Evolutionary conservation across 805 yeast species (phyloP), one percentile per base, ranked within the genome.

Genomic region (Ogataea methanolica): DNA sequence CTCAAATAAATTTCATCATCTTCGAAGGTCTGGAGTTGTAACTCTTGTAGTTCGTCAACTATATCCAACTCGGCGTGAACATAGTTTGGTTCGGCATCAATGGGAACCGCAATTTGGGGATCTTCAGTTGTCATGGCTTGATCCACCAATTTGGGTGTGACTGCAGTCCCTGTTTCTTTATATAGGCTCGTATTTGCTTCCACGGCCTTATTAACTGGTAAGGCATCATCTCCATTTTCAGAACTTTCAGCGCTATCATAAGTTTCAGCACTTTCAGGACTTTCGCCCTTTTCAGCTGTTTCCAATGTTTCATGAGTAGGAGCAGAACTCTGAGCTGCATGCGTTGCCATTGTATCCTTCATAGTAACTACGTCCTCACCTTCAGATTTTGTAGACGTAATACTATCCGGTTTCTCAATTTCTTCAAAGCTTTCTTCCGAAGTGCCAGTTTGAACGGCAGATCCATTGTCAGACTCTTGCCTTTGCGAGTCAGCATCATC

Each of bases 1-100:
- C 68, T 64, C 16, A 54, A 41, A 16, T 59, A 53, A 16, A 58
- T 47, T 34, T 62, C 67, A 23, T 63, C 67, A 38, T 52, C 53
- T 44, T 58, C 63, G 46, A 58, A 57, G 2, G 53, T 26, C 36
- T 52, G 50, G 8, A 51, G 29, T 29, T 33, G 23, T 6, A 36
- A 23, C 6, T 51, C 50, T 17, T 34, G 19, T 6, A 44, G 43
- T 17, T 39, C 46, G 15, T 21, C 39, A n/a, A 33, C 36, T 5
- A 33, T 36, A 8, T 41, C 44, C 5, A 39, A 17, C 6, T 19
- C 33, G n/a, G 14, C 11, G n/a, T 26, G 22, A 17, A 21, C 35
- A 34, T 41, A 17, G 1, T 33, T 31, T 19, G 37, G 21, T 14
- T 33, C 21, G 21, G 16, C 39, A 14, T 37, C 23, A 19, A 37